phyloP scores from a whole-genome alignment of 2,329 filamentous ascomycete genomes.

The Botryotinia globosa region DNA sequence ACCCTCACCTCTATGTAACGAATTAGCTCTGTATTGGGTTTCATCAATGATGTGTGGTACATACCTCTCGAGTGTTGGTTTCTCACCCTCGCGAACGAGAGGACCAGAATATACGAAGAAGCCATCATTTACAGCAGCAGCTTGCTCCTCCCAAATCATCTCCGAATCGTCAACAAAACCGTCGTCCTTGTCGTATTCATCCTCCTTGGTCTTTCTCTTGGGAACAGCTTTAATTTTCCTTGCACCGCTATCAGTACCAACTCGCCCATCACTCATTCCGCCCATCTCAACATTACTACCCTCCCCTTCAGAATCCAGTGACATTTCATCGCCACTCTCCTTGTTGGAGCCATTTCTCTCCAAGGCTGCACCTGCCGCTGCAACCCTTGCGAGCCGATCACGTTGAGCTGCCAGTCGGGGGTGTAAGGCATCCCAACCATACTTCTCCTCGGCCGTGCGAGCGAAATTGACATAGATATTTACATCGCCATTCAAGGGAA shows the following conservation, averaged over 20 bases:
- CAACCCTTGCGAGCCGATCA: constrained; percentile 82
- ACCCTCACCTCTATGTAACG: constrained; percentile 62
- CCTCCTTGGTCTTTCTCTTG: constrained; percentile 74
- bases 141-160: constrained; percentile 90
- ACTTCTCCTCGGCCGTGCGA: constrained; percentile 86
- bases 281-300: constrained; percentile 90
- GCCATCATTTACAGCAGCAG: constrained; percentile 88
- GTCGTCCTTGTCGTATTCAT: constrained; percentile 81
- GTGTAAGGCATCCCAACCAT: constrained; percentile 91
- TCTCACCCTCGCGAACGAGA: constrained; percentile 81
- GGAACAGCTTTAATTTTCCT: constrained; percentile 54
- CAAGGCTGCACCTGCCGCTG: constrained; percentile 80
- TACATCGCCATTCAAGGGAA: constrained; percentile 70
- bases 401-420: constrained; percentile 86
- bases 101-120: constrained; percentile 98
- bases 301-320: constrained; percentile 66
- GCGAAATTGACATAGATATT: constrained; percentile 97
- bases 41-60: constrained; percentile 17
- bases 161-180: constrained; percentile 93
- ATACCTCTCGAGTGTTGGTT: constrained; percentile 56
- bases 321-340: constrained; percentile 80
- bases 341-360: constrained; percentile 69
- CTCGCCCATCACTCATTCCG: constrained; percentile 57
- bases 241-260: constrained; percentile 57
- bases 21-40: constrained; percentile 34